Conservation (phyloP, 768 basidiomycete species). For the Xerocomellus amylosporus region DNA sequence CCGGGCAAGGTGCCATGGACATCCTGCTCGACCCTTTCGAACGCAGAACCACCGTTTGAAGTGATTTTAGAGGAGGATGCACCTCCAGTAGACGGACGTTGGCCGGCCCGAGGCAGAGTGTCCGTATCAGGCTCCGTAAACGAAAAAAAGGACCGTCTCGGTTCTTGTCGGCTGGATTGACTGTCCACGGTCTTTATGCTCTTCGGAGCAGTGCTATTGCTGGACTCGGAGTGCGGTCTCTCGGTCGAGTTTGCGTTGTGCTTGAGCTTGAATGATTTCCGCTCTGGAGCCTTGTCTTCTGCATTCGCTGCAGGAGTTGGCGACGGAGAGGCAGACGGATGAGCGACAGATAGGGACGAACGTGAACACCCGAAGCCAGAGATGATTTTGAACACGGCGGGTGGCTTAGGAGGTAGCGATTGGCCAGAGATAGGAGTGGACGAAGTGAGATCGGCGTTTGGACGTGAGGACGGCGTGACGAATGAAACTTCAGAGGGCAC, state of each 20-base stretch:
- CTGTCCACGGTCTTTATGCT: conserved; percentile 58
- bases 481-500: conserved; percentile 59
- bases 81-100: conserved; percentile 25
- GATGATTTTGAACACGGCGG: conserved; percentile 64
- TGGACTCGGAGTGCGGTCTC: conserved; percentile 57
- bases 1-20: conserved; percentile 4
- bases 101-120: conserved; percentile 14
- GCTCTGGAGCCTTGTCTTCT: conserved; percentile 22
- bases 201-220: conserved; percentile 54
- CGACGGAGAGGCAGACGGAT: conserved; percentile 31
- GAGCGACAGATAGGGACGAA: conserved; percentile 49
- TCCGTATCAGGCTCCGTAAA: conserved; percentile 30
- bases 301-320: conserved; percentile 23
- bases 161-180: conserved; percentile 39
- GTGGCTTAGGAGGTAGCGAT: conserved; percentile 37
- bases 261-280: conserved; percentile 36
- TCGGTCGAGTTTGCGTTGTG: conserved; percentile 41
- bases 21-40: conserved; percentile 9
- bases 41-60: conserved; percentile 5
- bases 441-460: conserved; percentile 45
- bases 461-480: conserved; percentile 44
- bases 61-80: conserved; percentile 13
- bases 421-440: conserved; percentile 27
- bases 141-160: conserved; percentile 36
- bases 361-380: conserved; percentile 63